Conservation (phyloP, 495 filamentous ascomycete genomes). For the Aspergillus bridgeri region DNA sequence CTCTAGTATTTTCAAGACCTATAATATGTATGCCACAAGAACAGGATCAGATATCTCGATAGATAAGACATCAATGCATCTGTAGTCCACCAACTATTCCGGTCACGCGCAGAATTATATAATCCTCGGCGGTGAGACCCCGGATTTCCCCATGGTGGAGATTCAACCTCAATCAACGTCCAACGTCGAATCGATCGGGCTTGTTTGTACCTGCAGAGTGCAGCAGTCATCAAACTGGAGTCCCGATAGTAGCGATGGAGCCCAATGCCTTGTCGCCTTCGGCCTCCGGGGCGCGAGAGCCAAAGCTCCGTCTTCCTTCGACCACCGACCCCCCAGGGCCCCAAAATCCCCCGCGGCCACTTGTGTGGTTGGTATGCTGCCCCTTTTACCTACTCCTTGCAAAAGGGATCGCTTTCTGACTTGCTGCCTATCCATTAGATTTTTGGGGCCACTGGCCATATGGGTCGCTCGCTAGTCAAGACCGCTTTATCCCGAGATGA, state of each 20-base stretch:
- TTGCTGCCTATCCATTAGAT: conserved; percentile 45
- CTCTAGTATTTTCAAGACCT: neutral
- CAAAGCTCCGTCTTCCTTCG: conserved; percentile 60
- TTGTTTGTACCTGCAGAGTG: neutral
- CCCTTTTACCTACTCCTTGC: neutral
- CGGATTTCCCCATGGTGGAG: conserved; percentile 20
- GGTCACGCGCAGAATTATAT: neutral
- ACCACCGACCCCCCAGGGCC: conserved; percentile 79
- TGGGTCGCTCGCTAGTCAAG: conserved; percentile 86
- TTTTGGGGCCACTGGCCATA: conserved; percentile 94
- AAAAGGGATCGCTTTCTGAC: neutral
- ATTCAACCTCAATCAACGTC: neutral
- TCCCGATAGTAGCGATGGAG: conserved; percentile 17
- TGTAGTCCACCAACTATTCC: too few relatives aligned
- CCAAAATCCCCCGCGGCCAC: conserved; percentile 64
- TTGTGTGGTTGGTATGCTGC: conserved; percentile 71
- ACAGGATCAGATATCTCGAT: neutral
- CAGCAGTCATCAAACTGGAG: neutral
- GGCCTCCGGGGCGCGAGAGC: conserved; percentile 30
- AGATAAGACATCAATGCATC: too few relatives aligned
- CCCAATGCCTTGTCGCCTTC: conserved; percentile 25
- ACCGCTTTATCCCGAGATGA: conserved; percentile 77
- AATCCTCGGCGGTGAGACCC: conserved; percentile 4
- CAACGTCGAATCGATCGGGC: neutral
- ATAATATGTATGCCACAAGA: neutral